These are phyloP conservation scores for Cyclostephanos invisitatus DNA, from an alignment of 108 stramenopile genomes.

Conservation along the genomic window DNA sequence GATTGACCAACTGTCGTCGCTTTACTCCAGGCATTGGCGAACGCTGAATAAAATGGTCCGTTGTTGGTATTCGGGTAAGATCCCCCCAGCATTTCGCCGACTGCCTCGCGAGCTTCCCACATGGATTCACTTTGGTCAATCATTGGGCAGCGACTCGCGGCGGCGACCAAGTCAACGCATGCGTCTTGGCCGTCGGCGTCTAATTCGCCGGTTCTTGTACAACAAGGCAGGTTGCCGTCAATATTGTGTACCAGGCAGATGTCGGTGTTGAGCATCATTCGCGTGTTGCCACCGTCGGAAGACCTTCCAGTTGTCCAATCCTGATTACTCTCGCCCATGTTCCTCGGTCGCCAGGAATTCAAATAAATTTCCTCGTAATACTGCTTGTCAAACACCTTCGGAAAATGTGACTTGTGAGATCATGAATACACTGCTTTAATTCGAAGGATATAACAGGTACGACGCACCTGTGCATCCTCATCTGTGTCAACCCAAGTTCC, in stretches of 20 bases:
- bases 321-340: slow-evolving; percentile 2
- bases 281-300: slow-evolving; percentile 4
- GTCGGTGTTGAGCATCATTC: slow-evolving; percentile 48
- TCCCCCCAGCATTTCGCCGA: slow-evolving; percentile 37
- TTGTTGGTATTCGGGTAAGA: slow-evolving; percentile 32
- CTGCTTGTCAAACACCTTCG: slow-evolving; percentile 14
- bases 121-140: slow-evolving; percentile 16
- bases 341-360: slow-evolving; percentile 23
- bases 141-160: slow-evolving; percentile 22
- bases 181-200: neutral
- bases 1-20: slow-evolving; percentile 41
- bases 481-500: slow-evolving; percentile 16
- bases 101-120: slow-evolving; percentile 32
- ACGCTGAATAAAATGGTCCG: slow-evolving; percentile 39
- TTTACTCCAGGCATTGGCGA: slow-evolving; percentile 36
- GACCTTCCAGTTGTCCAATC: slow-evolving; percentile 28
- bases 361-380: slow-evolving; percentile 26
- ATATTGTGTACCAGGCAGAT: slow-evolving; percentile 35
- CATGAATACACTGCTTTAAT: neutral
- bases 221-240: neutral
- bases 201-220: neutral
- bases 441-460: neutral
- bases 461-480: neutral
- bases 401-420: neutral
- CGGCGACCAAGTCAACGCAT: neutral